Percentiles rank a stretch among this genome's conserved stretches.
phyloP scores from a whole-genome alignment of 768 basidiomycete species.

The Coprinopsis strossmayeri region DNA sequence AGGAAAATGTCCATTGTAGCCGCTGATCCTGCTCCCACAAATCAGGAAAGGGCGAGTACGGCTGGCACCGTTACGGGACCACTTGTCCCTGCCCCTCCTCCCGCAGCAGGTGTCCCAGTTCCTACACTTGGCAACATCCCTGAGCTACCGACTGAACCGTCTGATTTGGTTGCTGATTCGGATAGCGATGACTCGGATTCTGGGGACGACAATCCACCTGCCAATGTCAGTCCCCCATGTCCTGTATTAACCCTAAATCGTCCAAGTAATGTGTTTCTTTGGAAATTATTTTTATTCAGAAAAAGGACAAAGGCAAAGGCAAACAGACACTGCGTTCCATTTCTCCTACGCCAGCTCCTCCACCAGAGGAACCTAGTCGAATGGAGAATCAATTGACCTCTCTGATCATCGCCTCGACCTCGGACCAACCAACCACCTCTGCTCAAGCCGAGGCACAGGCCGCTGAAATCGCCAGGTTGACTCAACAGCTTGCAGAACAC shows the following conservation, averaged over 20 bases:
- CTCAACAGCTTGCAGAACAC: conserved; percentile 1
- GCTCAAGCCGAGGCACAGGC: conserved; percentile 8
- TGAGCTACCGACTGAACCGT: not conserved
- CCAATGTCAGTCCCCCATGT: not conserved
- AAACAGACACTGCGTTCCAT: not conserved
- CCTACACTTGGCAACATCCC: not conserved
- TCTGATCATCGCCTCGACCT: conserved; percentile 8
- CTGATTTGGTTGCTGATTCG: not conserved
- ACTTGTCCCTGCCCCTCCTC: not conserved
- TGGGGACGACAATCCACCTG: not conserved
- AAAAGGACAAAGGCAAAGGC: conserved; percentile 5
- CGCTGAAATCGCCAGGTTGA: conserved; percentile 4
- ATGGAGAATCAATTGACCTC: conserved; percentile 1
- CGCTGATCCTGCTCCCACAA: not conserved
- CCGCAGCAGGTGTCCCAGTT: not conserved
- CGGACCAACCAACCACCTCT: conserved; percentile 1
- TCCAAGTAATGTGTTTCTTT: not conserved
- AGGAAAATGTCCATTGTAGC: not conserved
- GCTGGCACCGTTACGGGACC: not conserved
- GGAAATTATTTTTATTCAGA: not conserved
- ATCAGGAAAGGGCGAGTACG: not conserved
- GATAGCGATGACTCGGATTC: not conserved
- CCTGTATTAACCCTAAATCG: not conserved
- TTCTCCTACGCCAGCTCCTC: not conserved
- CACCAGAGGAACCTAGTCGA: not conserved